Evolutionary conservation across 495 filamentous ascomycete genomes (phyloP).

Genomic region (Staphylotrichum longicolle): DNA sequence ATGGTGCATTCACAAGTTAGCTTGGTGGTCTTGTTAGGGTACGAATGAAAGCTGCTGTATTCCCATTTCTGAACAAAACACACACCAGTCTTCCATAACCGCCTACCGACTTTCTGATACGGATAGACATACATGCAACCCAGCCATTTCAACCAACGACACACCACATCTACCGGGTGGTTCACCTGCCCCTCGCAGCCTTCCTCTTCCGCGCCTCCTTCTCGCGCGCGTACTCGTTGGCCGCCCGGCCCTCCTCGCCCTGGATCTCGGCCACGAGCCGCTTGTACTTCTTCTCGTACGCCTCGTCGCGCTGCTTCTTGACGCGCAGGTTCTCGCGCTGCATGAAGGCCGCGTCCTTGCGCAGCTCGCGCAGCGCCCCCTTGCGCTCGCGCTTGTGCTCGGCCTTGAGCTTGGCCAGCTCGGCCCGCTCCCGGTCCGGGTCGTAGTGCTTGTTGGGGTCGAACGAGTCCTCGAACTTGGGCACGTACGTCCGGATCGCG

Average conservation of each 20-base stretch:
- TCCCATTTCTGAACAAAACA: too few relatives aligned
- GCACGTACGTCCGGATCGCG: constrained; percentile 82
- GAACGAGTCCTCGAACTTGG: constrained; percentile 96
- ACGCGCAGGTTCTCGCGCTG: constrained; percentile 81
- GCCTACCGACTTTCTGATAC: too few relatives aligned
- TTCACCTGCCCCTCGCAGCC: constrained; percentile 44
- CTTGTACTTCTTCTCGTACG: constrained; percentile 94
- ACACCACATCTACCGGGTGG: neutral
- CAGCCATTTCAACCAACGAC: neutral
- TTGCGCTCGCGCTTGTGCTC: constrained; percentile 95
- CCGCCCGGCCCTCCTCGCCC: constrained; percentile 81
- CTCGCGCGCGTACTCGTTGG: constrained; percentile 85
- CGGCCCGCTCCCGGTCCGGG: constrained; percentile 81
- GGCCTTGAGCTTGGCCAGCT: constrained; percentile 71
- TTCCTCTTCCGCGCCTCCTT: constrained; percentile 68
- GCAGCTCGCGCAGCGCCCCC: constrained; percentile 87
- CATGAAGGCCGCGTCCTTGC: constrained; percentile 91
- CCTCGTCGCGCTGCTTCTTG: constrained; percentile 86
- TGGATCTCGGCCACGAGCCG: constrained; percentile 90
- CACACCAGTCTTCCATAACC: too few relatives aligned
- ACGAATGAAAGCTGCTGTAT: too few relatives aligned
- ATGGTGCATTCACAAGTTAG: too few relatives aligned
- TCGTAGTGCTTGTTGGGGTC: constrained; percentile 96
- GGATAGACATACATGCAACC: neutral
- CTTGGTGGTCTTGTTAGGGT: too few relatives aligned